These are phyloP conservation scores for Pisolithus sp. DNA, from an alignment of 768 basidiomycete genomes.

Conservation along the genomic window DNA sequence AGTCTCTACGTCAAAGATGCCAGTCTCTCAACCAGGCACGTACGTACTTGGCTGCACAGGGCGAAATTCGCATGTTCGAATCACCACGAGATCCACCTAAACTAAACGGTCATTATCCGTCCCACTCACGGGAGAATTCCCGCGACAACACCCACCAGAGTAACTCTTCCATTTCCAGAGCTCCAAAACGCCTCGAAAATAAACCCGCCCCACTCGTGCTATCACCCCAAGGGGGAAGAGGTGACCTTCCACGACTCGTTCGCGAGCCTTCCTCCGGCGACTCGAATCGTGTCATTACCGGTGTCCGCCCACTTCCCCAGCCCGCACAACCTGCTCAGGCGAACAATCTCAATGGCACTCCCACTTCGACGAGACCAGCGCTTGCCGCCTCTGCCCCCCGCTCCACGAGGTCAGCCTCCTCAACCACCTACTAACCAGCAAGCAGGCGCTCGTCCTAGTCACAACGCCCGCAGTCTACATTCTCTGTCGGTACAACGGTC, in stretches of 20 bases:
- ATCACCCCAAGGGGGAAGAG: conserved; percentile 39
- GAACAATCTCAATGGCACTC: neutral
- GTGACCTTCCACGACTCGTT: conserved; percentile 68
- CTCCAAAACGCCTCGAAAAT: conserved; percentile 47
- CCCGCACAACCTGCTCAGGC: conserved; percentile 7
- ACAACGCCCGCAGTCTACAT: conserved; percentile 25
- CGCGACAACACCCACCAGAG: conserved; percentile 13
- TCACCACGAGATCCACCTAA: conserved; percentile 4
- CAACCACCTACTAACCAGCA: conserved; percentile 36
- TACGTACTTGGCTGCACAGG: neutral
- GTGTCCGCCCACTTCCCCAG: conserved; percentile 27
- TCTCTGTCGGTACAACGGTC: conserved; percentile 29
- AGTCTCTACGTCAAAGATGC: conserved; percentile 61
- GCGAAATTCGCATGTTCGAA: conserved; percentile 4
- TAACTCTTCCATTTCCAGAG: conserved; percentile 24
- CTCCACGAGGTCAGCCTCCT: conserved; percentile 62
- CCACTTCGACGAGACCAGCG: conserved; percentile 33
- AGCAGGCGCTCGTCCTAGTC: conserved; percentile 25
- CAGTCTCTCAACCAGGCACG: conserved; percentile 13
- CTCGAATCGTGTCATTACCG: conserved; percentile 30
- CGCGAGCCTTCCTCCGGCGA: conserved; percentile 54
- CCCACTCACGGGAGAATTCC: conserved; percentile 20
- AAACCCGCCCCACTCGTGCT: conserved; percentile 80
- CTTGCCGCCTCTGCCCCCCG: conserved; percentile 66
- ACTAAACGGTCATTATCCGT: conserved; percentile 2